Base-by-base conservation (phyloP, 331 rosid species). In the Dryas integrifolia region DNA sequence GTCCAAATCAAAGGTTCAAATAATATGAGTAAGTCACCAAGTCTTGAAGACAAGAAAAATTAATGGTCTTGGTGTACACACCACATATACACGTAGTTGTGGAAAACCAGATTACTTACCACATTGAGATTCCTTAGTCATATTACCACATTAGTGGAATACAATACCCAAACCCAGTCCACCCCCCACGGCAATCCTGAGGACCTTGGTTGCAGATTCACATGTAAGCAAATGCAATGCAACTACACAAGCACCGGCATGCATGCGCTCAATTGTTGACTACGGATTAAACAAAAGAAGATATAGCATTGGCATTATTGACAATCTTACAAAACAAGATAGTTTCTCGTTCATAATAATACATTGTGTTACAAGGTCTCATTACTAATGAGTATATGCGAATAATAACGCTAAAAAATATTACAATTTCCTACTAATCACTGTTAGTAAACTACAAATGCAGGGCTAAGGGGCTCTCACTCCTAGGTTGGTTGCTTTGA, bases 381-480 rank as follows among this genome's bases (percentile, higher is more conserved):
- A 26, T 21, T 56, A 66, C 58, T 64, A 64, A 83, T 73, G 72
- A 65, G 69, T 80, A 82, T 86, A 87, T 66, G 49, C 39, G 69
- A 58, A 68, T 67, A 62, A 61, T 63, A 74, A 70, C 44, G 21
- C 43, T 68, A 82, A 77, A 14, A 47, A 65, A 49, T 24, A 59
- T 58, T 85, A 85, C 83, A 80, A 44, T 8, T 46, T 64, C 70
- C 56, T 64, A 61, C 45, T 38, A 9, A 45, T 43, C 72, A 70
- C 69, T 67, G 83, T 80, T 82, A 69, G 78, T 65, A 50, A 57
- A 48, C 82, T 84, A 87, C 47, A 48, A 45, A 46, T 76, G 47
- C 77, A 74, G 52, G 65, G 21, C 61, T 1, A 44, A 16, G 78
- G 78, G 69, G 57, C 41, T 3, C 72, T 61, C 41, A 6, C 72